Evolutionary conservation across 257 asterid species (phyloP), one percentile per base, ranked within the genome.

Genomic region (Petrea volubilis): DNA sequence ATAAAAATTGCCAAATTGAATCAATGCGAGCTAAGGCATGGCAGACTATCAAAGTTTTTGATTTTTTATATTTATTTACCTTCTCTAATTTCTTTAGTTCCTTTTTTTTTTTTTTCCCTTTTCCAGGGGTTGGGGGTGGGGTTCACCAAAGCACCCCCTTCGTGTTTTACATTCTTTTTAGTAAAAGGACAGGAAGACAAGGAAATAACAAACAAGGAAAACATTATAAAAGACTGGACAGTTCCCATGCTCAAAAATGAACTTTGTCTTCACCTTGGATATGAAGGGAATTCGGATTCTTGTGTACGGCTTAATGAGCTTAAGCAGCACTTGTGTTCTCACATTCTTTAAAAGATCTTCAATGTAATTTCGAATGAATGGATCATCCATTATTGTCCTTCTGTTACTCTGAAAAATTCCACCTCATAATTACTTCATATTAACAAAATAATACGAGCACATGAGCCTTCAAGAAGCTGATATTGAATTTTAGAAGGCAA

Each of bases 361-460:
- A 71, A 89, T 87, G 81, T 89, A 89, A 71, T 85, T 89, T 58
- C 96, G 71, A 38, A 89, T 89, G 71, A 89, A 89, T 27, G 87
- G 92, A 70, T 89, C 96, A 72, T 89, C 96, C 96, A 89, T 89
- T 80, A 89, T 89, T 6, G 92, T 89, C 79, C 92, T 87, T 72
- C 94, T 78, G 65, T 89, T 89, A 76, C 91, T 89, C 96, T 87
- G 86, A 65, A 69, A 49, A 46, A 3, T 31, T 41, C 23, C 21
- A 52, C 57, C 57, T 5, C 7, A 6, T 6, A 8, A 50, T 17
- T 50, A 50, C 57, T 50, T 50, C 24, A 17, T 2, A 12, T 38
- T 12, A 38, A 38, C 43, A 38, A 20, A 50, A 28, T 25, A n/a
- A 60, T 29, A 41, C n/a, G 17, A 65, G 21, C 9, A 44, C 3